Conservation (phyloP, 345 rosid species). For the Garcia nutans region DNA sequence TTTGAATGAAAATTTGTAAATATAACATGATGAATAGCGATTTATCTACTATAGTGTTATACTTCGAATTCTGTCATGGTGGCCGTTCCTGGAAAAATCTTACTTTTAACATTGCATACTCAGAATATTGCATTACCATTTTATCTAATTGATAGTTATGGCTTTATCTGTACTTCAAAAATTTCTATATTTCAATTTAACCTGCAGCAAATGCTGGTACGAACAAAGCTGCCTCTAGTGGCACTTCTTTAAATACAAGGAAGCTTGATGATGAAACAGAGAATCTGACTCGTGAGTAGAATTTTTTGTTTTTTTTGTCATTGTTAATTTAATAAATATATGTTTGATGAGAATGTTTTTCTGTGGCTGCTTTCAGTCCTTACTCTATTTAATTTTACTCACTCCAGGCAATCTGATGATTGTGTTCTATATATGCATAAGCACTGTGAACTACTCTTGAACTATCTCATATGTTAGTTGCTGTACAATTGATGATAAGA, state of each 20-base stretch:
- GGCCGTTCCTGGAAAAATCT: too few species aligned
- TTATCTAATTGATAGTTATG: background rate
- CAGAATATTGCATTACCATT: background rate
- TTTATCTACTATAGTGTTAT: too few species aligned
- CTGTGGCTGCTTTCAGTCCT: background rate
- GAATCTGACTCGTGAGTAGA: constrained; percentile 79
- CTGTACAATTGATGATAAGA: too few species aligned
- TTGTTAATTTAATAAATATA: background rate
- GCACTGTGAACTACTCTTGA: background rate
- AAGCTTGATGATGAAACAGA: constrained; percentile 94
- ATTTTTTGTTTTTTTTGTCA: background rate
- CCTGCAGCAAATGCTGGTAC: constrained; percentile 76
- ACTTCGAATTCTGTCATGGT: too few species aligned
- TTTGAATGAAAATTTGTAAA: too few species aligned
- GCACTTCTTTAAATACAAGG: constrained; percentile 88
- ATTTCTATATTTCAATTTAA: background rate
- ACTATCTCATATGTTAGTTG: background rate
- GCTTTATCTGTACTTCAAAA: background rate
- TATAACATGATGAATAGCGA: too few species aligned
- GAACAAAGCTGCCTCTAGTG: constrained; percentile 89
- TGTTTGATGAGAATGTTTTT: background rate
- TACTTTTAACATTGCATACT: background rate
- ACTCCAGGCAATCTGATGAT: background rate
- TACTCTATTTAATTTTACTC: too few species aligned
- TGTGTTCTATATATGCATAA: background rate